A percentile compares a stretch with the other conserved stretches of the same genome.
These are phyloP conservation scores for Alternaria triticina DNA, from an alignment of 2,329 filamentous ascomycete genomes.

Conservation along the genomic window DNA sequence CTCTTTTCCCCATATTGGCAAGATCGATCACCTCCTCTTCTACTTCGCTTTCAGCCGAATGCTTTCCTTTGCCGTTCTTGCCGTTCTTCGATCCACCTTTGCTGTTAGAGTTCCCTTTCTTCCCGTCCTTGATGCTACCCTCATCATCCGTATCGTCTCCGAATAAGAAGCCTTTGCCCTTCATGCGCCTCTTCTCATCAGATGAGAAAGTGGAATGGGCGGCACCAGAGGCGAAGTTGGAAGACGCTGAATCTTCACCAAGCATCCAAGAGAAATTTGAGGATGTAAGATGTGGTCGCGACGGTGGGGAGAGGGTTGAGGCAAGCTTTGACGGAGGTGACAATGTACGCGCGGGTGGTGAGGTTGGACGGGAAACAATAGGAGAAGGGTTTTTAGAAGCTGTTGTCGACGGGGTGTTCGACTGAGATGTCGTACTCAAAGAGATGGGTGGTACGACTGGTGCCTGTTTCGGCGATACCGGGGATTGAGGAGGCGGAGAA, in stretches of 20 bases:
- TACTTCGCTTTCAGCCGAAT: slow-evolving; percentile 33
- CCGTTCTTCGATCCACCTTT: slow-evolving; percentile 23
- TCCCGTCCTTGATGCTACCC: slow-evolving; percentile 18
- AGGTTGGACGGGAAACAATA: slow-evolving; percentile 19
- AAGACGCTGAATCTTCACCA: slow-evolving; percentile 43
- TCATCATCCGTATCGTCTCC: slow-evolving; percentile 50
- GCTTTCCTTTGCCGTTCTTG: slow-evolving; percentile 29
- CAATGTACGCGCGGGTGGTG: slow-evolving; percentile 17
- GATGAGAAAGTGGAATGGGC: slow-evolving; percentile 44
- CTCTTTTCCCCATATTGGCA: slow-evolving; percentile 42
- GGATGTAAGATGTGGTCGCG: slow-evolving; percentile 71
- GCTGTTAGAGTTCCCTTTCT: slow-evolving; percentile 28
- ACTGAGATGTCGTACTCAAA: slow-evolving; percentile 8
- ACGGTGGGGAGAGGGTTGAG: slow-evolving; percentile 46
- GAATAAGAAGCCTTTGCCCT: slow-evolving; percentile 50
- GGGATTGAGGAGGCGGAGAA: slow-evolving; percentile 23
- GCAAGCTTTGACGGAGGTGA: slow-evolving; percentile 19
- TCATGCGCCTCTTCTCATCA: slow-evolving; percentile 45
- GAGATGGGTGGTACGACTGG: slow-evolving; percentile 30
- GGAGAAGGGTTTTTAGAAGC: slow-evolving; percentile 10
- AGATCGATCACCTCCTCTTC: slow-evolving; percentile 49
- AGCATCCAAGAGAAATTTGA: slow-evolving; percentile 84
- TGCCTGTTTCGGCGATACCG: slow-evolving; percentile 24
- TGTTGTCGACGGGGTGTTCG: slow-evolving; percentile 3
- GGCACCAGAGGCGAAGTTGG: slow-evolving; percentile 42